Evolutionary conservation across 495 filamentous ascomycete genomes (phyloP), one percentile per base, ranked within the genome.

Genomic region (Neurospora tetrasperma): DNA sequence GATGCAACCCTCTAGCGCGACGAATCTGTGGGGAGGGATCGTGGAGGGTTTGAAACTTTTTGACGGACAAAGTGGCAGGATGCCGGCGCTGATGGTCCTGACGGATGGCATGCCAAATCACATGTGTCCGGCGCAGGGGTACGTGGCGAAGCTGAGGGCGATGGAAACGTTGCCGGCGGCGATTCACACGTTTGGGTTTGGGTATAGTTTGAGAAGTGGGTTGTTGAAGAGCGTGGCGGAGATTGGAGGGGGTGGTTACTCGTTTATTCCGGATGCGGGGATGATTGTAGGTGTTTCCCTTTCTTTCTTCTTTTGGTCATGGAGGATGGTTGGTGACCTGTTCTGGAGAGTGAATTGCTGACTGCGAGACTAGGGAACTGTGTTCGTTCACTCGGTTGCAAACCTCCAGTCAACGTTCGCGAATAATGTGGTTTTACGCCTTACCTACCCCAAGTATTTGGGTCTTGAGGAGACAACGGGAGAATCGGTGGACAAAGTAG

Each of bases 111-210:
- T 75, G 71, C 85, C 85, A 3, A 85, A 85, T 71, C 73, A 79
- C 42, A 78, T 79, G 83, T 82, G 77, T 41, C 80, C 80, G 23
- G 16, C 73, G 4, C 59, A 74, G 16, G 83, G 83, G 3, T 86
- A 82, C 54, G 72, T 85, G 18, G 76, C 76, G 11, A 83, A 80
- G 71, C 78, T 86, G 39, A 78, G 77, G 14, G 74, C 41, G 5
- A 79, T 79, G 77, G 74, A 72, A n/a, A 27, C 69, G 7, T 75
- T 84, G 12, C 81, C 83, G 8, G 78, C 83, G 5, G 78, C 78
- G 4, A 82, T 85, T 20, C 80, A 85, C 71, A 86, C 85, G 0
- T 85, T 86, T 73, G 85, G 84, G 5, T 86, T 86, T 69, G 84
- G 84, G 4, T 83, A 83, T 42, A 73, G 59, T 1, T 75, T 85